phyloP scores from a whole-genome alignment of 495 filamentous ascomycete species.

The Lophium mytilinum region DNA sequence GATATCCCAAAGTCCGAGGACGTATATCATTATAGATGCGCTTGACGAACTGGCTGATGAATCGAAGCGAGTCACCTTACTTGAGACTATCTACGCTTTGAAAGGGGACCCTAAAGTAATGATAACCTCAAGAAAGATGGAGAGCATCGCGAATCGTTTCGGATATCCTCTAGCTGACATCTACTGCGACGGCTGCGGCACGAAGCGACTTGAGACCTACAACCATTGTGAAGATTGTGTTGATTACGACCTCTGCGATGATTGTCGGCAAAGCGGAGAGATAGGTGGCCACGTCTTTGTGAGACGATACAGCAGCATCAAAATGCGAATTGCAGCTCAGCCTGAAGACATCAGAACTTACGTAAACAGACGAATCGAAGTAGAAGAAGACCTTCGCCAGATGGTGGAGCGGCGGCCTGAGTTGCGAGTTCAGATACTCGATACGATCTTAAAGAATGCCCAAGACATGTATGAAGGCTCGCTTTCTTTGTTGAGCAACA shows the following conservation, averaged over 20 bases:
- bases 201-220: not conserved
- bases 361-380: slow-evolving; percentile 3
- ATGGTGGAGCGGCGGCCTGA: slow-evolving; percentile 1
- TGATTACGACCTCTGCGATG: slow-evolving; percentile 4
- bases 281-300: slow-evolving; percentile 5
- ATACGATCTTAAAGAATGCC: slow-evolving; percentile 1
- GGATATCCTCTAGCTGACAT: not conserved
- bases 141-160: slow-evolving; percentile 7
- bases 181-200: slow-evolving; percentile 5
- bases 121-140: slow-evolving; percentile 7
- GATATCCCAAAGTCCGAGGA: not conserved
- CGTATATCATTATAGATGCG: slow-evolving; percentile 5
- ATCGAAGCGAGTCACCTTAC: not conserved
- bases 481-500: no score
- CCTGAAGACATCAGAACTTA: slow-evolving; percentile 7
- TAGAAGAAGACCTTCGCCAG: not conserved
- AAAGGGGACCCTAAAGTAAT: slow-evolving; percentile 4
- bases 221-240: slow-evolving; percentile 10
- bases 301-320: slow-evolving; percentile 3
- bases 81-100: not conserved
- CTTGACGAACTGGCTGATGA: slow-evolving; percentile 7
- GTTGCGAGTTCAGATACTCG: not conserved
- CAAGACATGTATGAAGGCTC: slow-evolving; percentile 8
- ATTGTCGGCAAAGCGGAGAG: not conserved
- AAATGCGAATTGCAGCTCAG: slow-evolving; percentile 8